Evolutionary conservation across 306 rosid species (phyloP), one percentile per base, ranked within the genome.

Genomic region (Elaeagnus macrophylla): DNA sequence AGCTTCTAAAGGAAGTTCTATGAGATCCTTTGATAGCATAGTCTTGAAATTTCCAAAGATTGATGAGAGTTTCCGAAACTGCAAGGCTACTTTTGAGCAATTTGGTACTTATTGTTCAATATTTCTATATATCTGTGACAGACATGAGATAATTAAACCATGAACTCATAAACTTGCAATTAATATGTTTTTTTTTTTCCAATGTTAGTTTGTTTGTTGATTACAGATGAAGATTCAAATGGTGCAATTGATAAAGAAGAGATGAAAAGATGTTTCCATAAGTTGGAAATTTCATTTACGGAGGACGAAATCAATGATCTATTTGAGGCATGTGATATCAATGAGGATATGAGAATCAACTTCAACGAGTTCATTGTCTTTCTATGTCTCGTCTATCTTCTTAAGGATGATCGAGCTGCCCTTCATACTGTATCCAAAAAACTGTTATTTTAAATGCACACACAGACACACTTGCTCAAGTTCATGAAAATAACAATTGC

Each of bases 1-100:
- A 62, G 89, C 81, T 12, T 66, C 76, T 25, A 75, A 59, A 7
- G 99, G 99, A 70, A 66, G 73, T 67, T 59, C 79, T 11, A 68
- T 80, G 70, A 91, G 73, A 69, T 87, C 99, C 12, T 87, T 91
- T 75, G 76, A 91, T 74, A 67, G 72, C 67, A 64, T 91, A 60
- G 84, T 91, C 77, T 76, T 91, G 79, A 87, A 91, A 55, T 91
- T 91, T 56, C 99, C 89, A 32, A 91, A 91, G 81, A 84, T 91
- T 25, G 99, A 87, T 25, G 93, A 77, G 67, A 91, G 81, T 75
- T 77, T 91, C 25, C 70, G 93, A 67, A 91, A 78, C 47, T 91
- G 99, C 87, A 78, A 74, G 75, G 73, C 74, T 50, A 83, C 70
- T 65, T 91, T 84, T 49, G 67, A 84, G 78, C 79, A 78, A 67